Evolutionary conservation across 2,329 filamentous ascomycete species (phyloP).

Genomic region (Ceratocystis destructans): DNA sequence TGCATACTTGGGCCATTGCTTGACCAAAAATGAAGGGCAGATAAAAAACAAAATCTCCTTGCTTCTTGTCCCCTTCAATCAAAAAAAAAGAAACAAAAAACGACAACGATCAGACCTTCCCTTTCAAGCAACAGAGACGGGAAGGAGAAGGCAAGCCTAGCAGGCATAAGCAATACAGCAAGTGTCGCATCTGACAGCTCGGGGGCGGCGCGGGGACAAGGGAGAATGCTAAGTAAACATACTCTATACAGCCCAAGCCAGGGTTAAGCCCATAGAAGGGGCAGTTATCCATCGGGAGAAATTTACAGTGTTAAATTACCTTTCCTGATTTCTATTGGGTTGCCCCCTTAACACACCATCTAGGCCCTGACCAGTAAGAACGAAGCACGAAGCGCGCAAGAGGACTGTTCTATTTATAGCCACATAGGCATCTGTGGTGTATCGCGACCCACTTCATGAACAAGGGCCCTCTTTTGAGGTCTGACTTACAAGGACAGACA

Average conservation of each 20-base stretch:
- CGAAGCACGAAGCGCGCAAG: neutral
- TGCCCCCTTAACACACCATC: neutral
- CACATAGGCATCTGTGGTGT: too few species aligned
- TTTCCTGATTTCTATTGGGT: neutral
- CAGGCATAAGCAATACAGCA: constrained; percentile 7
- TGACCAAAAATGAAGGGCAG: neutral
- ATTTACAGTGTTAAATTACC: too few species aligned
- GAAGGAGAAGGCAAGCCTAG: neutral
- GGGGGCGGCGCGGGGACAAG: constrained; percentile 1
- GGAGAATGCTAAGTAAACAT: too few species aligned
- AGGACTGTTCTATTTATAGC: neutral
- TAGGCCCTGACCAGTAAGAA: neutral
- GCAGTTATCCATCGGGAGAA: too few species aligned
- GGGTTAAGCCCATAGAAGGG: neutral
- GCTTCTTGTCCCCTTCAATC: neutral
- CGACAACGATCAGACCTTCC: neutral
- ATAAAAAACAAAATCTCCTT: neutral
- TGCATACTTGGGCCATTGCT: too few species aligned
- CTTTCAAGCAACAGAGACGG: neutral
- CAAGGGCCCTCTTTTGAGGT: neutral
- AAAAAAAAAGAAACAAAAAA: neutral
- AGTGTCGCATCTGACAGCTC: constrained; percentile 9
- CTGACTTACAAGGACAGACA: too few species aligned
- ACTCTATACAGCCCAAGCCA: neutral
- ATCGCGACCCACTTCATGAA: too few species aligned